These are phyloP conservation scores for Meira miltonrushii DNA, from an alignment of 1,284 basidiomycete genomes.

Conservation along the genomic window DNA sequence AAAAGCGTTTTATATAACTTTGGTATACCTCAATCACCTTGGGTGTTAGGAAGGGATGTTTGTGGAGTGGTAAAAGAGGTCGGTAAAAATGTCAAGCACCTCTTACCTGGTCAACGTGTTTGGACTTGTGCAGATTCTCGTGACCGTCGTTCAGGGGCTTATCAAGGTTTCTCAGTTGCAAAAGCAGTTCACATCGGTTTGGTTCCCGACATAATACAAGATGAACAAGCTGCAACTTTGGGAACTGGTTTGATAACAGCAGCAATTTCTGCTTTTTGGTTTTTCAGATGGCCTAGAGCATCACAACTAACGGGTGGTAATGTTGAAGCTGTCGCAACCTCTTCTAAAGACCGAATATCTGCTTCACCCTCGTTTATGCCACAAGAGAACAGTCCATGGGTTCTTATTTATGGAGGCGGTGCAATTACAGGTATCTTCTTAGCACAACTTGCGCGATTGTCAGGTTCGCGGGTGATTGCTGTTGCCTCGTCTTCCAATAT, in stretches of 20 bases:
- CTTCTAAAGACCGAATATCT: background rate
- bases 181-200: conserved; percentile 25
- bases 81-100: conserved; percentile 53
- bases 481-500: conserved; percentile 36
- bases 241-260: conserved; percentile 51
- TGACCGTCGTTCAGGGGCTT: conserved; percentile 30
- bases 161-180: conserved; percentile 31
- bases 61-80: conserved; percentile 56
- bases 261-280: conserved; percentile 33
- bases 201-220: conserved; percentile 18
- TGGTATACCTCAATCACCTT: conserved; percentile 39
- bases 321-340: no score
- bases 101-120: conserved; percentile 55
- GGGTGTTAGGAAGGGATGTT: conserved; percentile 57
- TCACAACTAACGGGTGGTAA: background rate
- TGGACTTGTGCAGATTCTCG: conserved; percentile 45
- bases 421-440: conserved; percentile 42
- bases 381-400: no score
- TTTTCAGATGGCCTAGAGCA: conserved; percentile 24
- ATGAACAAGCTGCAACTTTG: conserved; percentile 36
- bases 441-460: conserved; percentile 28
- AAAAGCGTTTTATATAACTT: conserved; percentile 38
- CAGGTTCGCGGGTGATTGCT: conserved; percentile 22
- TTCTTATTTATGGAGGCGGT: conserved; percentile 31
- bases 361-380: background rate